Base-by-base conservation (phyloP, 2,329 filamentous ascomycete genomes). In the Pseudogymnoascus sp. region DNA sequence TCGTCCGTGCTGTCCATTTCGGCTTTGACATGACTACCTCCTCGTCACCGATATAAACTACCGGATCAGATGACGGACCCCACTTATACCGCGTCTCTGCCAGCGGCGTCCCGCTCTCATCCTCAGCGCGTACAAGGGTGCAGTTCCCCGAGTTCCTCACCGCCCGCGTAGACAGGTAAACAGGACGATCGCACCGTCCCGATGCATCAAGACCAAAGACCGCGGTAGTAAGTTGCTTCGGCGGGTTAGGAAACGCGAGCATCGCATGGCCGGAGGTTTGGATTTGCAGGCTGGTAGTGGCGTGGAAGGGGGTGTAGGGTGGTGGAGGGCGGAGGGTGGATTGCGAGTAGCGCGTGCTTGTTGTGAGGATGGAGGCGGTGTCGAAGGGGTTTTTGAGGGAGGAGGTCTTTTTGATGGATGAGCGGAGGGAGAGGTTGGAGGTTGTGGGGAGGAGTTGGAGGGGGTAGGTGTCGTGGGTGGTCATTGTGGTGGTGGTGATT, bases 151-250 rank as follows among this genome's bases (percentile, higher is more conserved):
- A 84, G 64, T 73, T 70, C 51, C 76, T 75, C 6, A 73, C 72
- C 8, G 76, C 76, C 3, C 84, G 80, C 23, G 80, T 73, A 21
- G 83, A 86, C 8, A 79, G 68, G 72, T 85, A 87, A 29, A 75
- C 77, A 1, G 79, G 67, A 3, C 73, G 72, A 7, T 75, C 76
- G 18, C 78, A 72, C 1, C 70, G 69, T 2, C 75, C 4, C 2
- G 3, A 10, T 21, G 21, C 21, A 5, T 29, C 26, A 6, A 81
- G 69, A 2, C 77, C 71, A 10, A 81, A 79, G 64, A 81, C 66
- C 34, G 75, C 73, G 67, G 82, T 80, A 2, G 78, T 45, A 18
- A 45, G 40, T 23, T 45, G 40, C 10, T 45, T 45, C 3, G 40
- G 40, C 10, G 40, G 40, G 18, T 2, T 45, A 1, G 40, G 40